phyloP scores from a whole-genome alignment of 148 eudicot genomes.

The Agrostemma githago region DNA sequence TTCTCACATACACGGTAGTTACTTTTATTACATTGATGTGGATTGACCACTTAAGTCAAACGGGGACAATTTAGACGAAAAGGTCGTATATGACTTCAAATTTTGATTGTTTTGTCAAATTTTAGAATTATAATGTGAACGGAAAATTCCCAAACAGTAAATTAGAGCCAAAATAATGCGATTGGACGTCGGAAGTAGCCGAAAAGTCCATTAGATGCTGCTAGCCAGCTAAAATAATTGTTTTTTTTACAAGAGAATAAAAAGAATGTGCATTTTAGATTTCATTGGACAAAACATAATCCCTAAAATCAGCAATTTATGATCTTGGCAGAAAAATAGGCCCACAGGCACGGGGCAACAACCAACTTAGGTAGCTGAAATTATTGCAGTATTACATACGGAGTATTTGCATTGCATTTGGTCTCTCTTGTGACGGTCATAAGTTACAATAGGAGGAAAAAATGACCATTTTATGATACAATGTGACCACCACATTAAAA shows the following conservation, averaged over 20 bases:
- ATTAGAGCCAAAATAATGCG: neutral
- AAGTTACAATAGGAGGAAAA: too few species aligned
- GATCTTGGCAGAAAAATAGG: conserved; percentile 11
- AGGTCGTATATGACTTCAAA: neutral
- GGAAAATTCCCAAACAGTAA: neutral
- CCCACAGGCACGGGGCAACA: conserved; percentile 20
- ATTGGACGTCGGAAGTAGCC: neutral
- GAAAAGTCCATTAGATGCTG: conserved; percentile 8
- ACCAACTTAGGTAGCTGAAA: conserved; percentile 13
- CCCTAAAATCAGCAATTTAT: conserved; percentile 21
- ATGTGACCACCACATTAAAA: too few species aligned
- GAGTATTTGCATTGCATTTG: too few species aligned
- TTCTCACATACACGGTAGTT: neutral
- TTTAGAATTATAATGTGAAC: neutral
- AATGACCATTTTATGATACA: too few species aligned
- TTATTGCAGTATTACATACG: too few species aligned
- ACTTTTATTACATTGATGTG: neutral
- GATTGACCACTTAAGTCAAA: neutral
- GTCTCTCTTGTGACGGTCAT: too few species aligned
- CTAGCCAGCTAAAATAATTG: conserved; percentile 26
- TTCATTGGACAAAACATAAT: conserved; percentile 18
- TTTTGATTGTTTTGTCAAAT: neutral
- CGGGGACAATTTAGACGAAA: neutral
- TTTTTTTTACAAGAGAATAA: conserved; percentile 15
- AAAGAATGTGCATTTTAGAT: conserved; percentile 9